Base-by-base conservation (phyloP, 1,139 yeast species). In the Pichia cactophila region DNA sequence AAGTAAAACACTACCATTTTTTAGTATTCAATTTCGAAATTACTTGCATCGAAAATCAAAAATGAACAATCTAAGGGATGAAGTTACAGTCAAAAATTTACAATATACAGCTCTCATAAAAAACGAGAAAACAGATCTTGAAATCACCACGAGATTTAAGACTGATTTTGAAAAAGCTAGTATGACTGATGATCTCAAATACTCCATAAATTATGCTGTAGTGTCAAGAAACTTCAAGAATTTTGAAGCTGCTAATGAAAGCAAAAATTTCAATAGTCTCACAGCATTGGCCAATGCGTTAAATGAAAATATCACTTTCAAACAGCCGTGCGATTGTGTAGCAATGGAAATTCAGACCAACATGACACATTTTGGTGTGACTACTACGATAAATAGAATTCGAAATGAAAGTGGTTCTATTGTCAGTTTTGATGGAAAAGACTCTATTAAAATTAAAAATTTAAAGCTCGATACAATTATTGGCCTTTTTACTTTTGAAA, bases 401-500 rank as follows among this genome's bases (percentile, higher is more conserved):
- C 11, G 9, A 45, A 52, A 43, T 53, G 14, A 16, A 37, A 53
- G 39, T 53, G 56, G 31, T 28, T 39, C 10, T 49, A 52, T 11
- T 57, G 56, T 9, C 46, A 51, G 37, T 16, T 6, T 14, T 2
- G 12, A 6, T 17, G 41, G 6, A 2, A 29, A 12, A 31, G 52
- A 51, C 20, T 26, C 31, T 12, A 12, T 53, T 2, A 12, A 12
- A 3, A 42, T 54, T 17, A 5, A 40, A 8, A 45, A 51, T 43
- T 14, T 53, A 10, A 39, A 49, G 10, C n/a, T 54, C 3, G 44
- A 46, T 16, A 84, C 96, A 0, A 74, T 89, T 40, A 86, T 92
- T 57, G 98, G 98, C 3, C 94, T 92, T 9, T 90, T 88, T 68
- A 84, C 90, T 1, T 86, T 89, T 67, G 98, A 92, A 64, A 72